Evolutionary conservation across 805 yeast species (phyloP).

Genomic region (Starmera dryadoides): DNA sequence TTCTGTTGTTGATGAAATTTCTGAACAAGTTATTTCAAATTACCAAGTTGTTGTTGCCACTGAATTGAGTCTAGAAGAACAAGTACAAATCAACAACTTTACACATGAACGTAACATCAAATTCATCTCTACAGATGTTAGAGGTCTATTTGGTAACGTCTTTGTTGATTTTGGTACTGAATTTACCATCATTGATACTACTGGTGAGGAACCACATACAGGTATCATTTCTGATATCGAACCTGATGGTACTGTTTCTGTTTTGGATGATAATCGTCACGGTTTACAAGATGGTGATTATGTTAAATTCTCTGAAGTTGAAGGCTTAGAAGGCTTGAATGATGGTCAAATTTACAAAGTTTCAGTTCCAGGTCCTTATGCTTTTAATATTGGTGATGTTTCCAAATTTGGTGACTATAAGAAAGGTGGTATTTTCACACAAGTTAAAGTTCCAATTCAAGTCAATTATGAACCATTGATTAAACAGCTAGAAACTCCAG

Average conservation of each 20-base stretch:
- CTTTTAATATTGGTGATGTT: slow-evolving; percentile 62
- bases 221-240: slow-evolving; percentile 92
- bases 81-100: slow-evolving; percentile 63
- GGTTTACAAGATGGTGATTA: slow-evolving; percentile 88
- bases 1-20: slow-evolving; percentile 48
- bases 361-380: slow-evolving; percentile 90
- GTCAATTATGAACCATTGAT: slow-evolving; percentile 56
- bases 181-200: slow-evolving; percentile 75
- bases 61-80: slow-evolving; percentile 63
- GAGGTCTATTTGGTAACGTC: slow-evolving; percentile 82
- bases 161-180: slow-evolving; percentile 87
- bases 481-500: slow-evolving; percentile 70
- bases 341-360: slow-evolving; percentile 69
- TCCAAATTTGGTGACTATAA: slow-evolving; percentile 56
- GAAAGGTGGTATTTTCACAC: slow-evolving; percentile 86
- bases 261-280: slow-evolving; percentile 87
- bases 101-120: slow-evolving; percentile 71
- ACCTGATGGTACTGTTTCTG: slow-evolving; percentile 83
- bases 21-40: slow-evolving; percentile 42
- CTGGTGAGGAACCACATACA: slow-evolving; percentile 85
- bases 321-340: slow-evolving; percentile 70
- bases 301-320: slow-evolving; percentile 80
- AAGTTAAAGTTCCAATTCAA: slow-evolving; percentile 77
- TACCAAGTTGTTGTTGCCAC: slow-evolving; percentile 87
- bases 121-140: slow-evolving; percentile 73